Evolutionary conservation across 352 stramenopile species (phyloP).

Genomic region (Phytopythium mirpurense): DNA sequence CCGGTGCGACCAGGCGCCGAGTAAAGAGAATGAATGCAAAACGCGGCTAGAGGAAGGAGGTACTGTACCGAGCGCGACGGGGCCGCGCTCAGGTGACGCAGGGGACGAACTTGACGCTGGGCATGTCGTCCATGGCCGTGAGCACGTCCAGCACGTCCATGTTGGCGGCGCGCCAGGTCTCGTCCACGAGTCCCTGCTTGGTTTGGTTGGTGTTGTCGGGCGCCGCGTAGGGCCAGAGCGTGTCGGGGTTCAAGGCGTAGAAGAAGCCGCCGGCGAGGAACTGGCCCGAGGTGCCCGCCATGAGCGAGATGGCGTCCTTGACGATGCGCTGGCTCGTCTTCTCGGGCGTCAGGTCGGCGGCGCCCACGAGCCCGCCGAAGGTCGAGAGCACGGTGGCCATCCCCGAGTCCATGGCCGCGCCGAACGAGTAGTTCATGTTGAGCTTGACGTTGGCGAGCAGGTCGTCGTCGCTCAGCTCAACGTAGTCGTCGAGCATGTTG

Average conservation of each 20-base stretch:
- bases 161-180: slow-evolving; percentile 69
- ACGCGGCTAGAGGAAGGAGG: no score
- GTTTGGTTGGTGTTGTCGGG: slow-evolving; percentile 56
- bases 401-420: slow-evolving; percentile 44
- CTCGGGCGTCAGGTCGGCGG: slow-evolving; percentile 42
- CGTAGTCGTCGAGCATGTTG: slow-evolving; percentile 57
- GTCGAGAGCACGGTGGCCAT: slow-evolving; percentile 69
- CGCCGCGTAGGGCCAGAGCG: slow-evolving; percentile 65
- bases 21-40: not conserved
- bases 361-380: slow-evolving; percentile 74
- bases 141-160: slow-evolving; percentile 57
- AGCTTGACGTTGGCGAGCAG: slow-evolving; percentile 58
- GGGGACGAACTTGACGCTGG: slow-evolving; percentile 57
- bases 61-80: not conserved
- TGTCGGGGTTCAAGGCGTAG: slow-evolving; percentile 77
- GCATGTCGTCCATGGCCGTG: slow-evolving; percentile 64
- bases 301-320: slow-evolving; percentile 52
- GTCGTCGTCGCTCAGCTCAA: slow-evolving; percentile 46
- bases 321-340: slow-evolving; percentile 75
- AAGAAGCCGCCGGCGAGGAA: slow-evolving; percentile 73
- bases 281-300: slow-evolving; percentile 41
- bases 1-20: no score
- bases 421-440: slow-evolving; percentile 85
- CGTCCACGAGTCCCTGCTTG: slow-evolving; percentile 54
- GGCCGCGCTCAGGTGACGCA: slow-evolving; percentile 30